Base-by-base conservation (phyloP, 208 protist genomes). In the Trypanosoma rangeli region DNA sequence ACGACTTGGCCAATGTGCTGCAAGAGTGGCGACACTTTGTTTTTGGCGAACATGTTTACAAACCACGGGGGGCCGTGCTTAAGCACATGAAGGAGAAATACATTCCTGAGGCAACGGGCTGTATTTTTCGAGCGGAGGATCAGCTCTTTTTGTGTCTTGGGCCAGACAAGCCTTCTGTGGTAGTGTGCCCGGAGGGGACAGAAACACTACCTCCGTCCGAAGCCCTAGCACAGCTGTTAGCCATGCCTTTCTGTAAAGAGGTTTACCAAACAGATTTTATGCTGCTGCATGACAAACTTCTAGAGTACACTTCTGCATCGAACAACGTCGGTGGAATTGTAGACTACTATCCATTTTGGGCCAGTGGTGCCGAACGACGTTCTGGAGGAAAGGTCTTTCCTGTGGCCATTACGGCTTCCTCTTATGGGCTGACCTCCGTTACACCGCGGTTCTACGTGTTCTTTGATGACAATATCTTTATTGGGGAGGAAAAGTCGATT, bases 391-490 rank as follows among this genome's bases (percentile, higher is more conserved):
- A 97, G 66, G 82, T 97, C 0, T 97, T 90, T 64, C 86, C 92
- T 5, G 76, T 94, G 18, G 1, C 22, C 48, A 63, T 72, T 24
- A 57, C 22, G 26, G 8, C 28, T 58, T 35, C 54, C 31, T 58
- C 54, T 20, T 33, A 0, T 29, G 16, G 28, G 18, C 18, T 28
- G 53, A n/a, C 37, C 20, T 35, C 65, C 26, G 29, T 37, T 22
- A 74, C 75, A 5, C 59, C 71, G 1, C 24, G 70, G n/a, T 93
- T 87, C 75, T 79, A 86, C 57, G 76, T 93, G 0, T 97, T 97
- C 56, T 97, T 94, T 64, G 92, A 97, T 61, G 92, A 97, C 68
- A 97, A 97, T 67, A 95, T 97, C 59, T 85, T 82, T 65, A 74
- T 94, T 39, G 89, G 89, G 1, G 81, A 94, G n/a, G 79, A 84